Percentiles rank a stretch among this genome's conserved stretches.
These are phyloP conservation scores for Suillus clintonianus DNA, from an alignment of 768 basidiomycete genomes.

Conservation along the genomic window DNA sequence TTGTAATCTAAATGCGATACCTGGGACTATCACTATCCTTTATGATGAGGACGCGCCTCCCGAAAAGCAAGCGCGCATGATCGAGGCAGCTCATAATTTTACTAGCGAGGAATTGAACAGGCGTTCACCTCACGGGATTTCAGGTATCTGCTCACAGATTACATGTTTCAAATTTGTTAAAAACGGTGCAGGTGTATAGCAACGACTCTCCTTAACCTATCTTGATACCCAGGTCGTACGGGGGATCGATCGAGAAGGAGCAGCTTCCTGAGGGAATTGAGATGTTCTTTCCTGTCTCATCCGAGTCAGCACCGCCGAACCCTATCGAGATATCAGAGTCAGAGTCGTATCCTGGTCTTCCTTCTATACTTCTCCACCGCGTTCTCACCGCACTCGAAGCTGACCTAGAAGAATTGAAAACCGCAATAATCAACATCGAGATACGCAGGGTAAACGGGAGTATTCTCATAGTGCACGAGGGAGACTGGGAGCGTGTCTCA, in stretches of 20 bases:
- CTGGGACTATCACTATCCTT: slow-evolving; percentile 89
- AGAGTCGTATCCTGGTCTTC: slow-evolving; percentile 49
- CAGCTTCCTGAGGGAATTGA: slow-evolving; percentile 78
- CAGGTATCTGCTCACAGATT: slow-evolving; percentile 54
- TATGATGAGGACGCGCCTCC: slow-evolving; percentile 66
- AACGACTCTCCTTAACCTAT: slow-evolving; percentile 54
- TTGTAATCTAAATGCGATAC: slow-evolving; percentile 89
- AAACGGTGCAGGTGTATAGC: slow-evolving; percentile 64
- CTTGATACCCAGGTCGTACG: slow-evolving; percentile 73
- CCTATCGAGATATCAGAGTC: slow-evolving; percentile 5
- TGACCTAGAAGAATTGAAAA: slow-evolving; percentile 53
- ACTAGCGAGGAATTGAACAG: slow-evolving; percentile 78
- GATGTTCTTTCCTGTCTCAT: slow-evolving; percentile 71
- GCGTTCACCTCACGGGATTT: slow-evolving; percentile 85
- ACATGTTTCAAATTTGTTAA: slow-evolving; percentile 2
- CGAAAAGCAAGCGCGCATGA: slow-evolving; percentile 83
- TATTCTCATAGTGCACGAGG: slow-evolving; percentile 81
- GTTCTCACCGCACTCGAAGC: slow-evolving; percentile 58
- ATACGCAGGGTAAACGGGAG: slow-evolving; percentile 83
- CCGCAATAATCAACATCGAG: slow-evolving; percentile 54
- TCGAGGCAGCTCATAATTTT: slow-evolving; percentile 61
- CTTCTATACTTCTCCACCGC: slow-evolving; percentile 49
- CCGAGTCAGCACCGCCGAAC: slow-evolving; percentile 11
- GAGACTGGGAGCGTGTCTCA: slow-evolving; percentile 45
- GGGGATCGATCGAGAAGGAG: slow-evolving; percentile 66